Evolutionary conservation across 441 rosid genomes (phyloP), one percentile per base, ranked within the genome.

Genomic region (Kokia cookei): DNA sequence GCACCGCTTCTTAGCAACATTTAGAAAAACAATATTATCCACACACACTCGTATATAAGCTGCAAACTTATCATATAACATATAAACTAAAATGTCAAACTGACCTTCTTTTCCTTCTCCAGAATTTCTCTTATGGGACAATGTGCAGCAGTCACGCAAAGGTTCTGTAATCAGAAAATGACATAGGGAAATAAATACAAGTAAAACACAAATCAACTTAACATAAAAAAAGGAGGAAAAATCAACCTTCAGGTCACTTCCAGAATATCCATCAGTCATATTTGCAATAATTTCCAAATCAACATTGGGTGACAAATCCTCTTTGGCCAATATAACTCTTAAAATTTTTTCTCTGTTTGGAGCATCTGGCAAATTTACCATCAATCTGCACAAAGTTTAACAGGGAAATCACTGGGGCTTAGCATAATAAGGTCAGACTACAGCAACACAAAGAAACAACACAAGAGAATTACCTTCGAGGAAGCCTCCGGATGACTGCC

Each of bases 401-500:
- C 14, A 54, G 55, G 19, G 32, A 45, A 27, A 65, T 76, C 43
- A 80, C 15, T 47, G 19, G 72, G 40, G 45, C 47, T 47, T 54
- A 51, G 50, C 58, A 24, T 19, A 3, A 10, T 14, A 7, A 14
- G 50, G 64, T 35, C 7, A 68, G 37, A 58, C 14, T 12, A 29
- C n/a, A 53, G 69, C 7, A 69, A n/a, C 55, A 15, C 19, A 57
- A 24, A 61, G 15, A 73, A 35, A 22, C 42, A 69, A 51, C 12
- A 69, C n/a, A 32, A 66, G 14, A 42, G 77, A 76, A 61, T 43
- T 29, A 93, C 98, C 99, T 94, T 76, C 98, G 84, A 14, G 98
- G 99, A 78, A 96, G 97, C 89, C 99, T 91, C 86, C 98, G 87
- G 79, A 96, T 90, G 74, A 96, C 98, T 64, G 99, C 99, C 88